Percentiles rank a stretch among this genome's conserved stretches.
phyloP scores from a whole-genome alignment of 108 stramenopile genomes.

The Cyclostephanos invisitatus region DNA sequence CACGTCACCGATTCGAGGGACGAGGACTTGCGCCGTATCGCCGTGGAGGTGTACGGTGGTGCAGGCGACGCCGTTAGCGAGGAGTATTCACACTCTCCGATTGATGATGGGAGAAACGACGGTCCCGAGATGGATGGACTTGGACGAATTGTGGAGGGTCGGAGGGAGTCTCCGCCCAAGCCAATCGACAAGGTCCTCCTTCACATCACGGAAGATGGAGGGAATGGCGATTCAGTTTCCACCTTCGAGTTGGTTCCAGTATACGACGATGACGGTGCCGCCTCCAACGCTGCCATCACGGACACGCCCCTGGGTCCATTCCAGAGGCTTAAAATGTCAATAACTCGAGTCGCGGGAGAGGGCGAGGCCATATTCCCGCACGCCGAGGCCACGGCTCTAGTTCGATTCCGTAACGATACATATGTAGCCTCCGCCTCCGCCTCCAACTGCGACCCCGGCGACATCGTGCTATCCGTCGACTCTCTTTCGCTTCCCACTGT shows the following conservation, averaged over 20 bases:
- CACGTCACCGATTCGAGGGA: conserved; percentile 47
- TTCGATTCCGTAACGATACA: conserved; percentile 20
- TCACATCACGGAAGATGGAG: background rate
- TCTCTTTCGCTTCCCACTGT: conserved; percentile 24
- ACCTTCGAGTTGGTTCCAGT: conserved; percentile 20
- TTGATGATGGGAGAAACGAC: background rate
- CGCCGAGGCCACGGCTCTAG: conserved; percentile 17
- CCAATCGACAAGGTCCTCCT: conserved; percentile 28
- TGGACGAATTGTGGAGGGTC: background rate
- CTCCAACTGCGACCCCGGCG: background rate
- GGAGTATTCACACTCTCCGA: background rate
- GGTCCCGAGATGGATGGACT: background rate
- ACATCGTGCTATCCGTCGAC: conserved; percentile 10
- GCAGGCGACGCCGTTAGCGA: background rate
- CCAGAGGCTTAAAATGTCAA: conserved; percentile 20
- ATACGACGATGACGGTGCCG: background rate
- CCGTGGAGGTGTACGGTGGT: conserved; percentile 35
- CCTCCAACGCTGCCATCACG: conserved; percentile 9
- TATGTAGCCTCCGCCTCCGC: background rate
- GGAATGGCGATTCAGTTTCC: background rate
- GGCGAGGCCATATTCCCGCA: conserved; percentile 29
- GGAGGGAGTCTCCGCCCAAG: background rate
- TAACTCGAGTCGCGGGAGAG: conserved; percentile 9
- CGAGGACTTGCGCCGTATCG: conserved; percentile 35
- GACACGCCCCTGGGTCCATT: conserved; percentile 33